Evolutionary conservation across 75 land plant genomes (phyloP).

Genomic region (Azolla pinnata): DNA sequence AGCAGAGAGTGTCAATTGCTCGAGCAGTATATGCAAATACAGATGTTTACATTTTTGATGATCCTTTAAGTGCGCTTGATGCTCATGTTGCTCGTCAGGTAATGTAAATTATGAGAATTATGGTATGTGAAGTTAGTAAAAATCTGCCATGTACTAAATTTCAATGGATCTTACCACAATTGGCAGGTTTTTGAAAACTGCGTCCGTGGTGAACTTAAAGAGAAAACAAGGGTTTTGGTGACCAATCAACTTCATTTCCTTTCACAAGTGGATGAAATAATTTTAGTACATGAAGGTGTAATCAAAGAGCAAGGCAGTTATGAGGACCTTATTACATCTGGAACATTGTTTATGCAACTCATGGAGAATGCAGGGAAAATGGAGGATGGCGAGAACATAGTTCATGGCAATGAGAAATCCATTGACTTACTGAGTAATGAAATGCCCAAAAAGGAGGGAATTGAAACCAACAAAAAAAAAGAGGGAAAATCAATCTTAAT

Average conservation of each 20-base stretch:
- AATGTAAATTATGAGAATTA: no score
- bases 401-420: conserved; percentile 1
- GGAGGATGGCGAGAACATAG: conserved; percentile 53
- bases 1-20: conserved; percentile 97
- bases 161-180: conserved; percentile 3
- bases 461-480: conserved; percentile 20
- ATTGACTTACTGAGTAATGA: conserved; percentile 7
- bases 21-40: conserved; percentile 88
- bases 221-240: conserved; percentile 83
- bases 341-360: conserved; percentile 66
- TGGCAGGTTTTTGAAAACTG: conserved; percentile 87
- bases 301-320: conserved; percentile 94
- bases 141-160: conserved; percentile 48
- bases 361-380: conserved; percentile 99
- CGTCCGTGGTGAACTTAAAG: conserved; percentile 59
- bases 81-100: conserved; percentile 94
- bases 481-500: conserved; percentile 67
- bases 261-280: conserved; percentile 76
- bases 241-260: conserved; percentile 98
- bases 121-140: no score
- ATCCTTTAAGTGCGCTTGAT: conserved; percentile 95
- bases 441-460: conserved; percentile 12
- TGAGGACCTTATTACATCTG: conserved; percentile 61
- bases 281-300: conserved; percentile 71
- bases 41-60: conserved; percentile 92